Base-by-base conservation (phyloP, 2,329 filamentous ascomycete species). In the Chaetomiaceae sp. region DNA sequence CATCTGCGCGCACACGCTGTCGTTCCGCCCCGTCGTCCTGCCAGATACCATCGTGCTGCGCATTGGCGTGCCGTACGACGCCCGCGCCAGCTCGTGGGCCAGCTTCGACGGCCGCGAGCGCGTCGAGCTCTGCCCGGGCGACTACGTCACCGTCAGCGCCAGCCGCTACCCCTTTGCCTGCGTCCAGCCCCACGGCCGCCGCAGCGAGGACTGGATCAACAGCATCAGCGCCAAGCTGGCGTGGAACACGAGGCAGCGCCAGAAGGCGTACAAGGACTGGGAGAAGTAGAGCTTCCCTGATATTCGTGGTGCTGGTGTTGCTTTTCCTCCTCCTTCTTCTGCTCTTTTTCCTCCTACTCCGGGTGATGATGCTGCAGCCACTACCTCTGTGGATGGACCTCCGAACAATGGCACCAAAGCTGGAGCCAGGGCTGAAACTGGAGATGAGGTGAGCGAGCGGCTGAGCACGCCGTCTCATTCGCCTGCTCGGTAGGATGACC, bases 1-100 rank as follows among this genome's bases (percentile, higher is more conserved):
- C 44, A 96, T 97, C 50, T 96, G 91, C 66, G 89, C 93, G 1
- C 92, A 97, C 68, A 96, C 92, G 0, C 77, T 97, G 3, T 95
- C 89, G 2, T 97, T 97, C 76, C 80, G 93, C 10, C 92, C 92
- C n/a, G 93, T 97, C 62, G 93, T 97, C 62, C 76, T 97, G 3
- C 93, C 93, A 0, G 93, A 99, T 69, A 96, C 92, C 0, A 95
- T 97, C 55, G 92, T 97, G 1, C 75, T 99, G 53, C 83, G 93
- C 33, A 79, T 96, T 16, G 93, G 92, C 10, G 91, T 97, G n/a
- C 93, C 93, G 0, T 97, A 96, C 66, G 86, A 95, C 67, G 89
- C 91, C 8, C 78, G 93, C 44, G 90, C 89, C 4, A 86, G 83
- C 60, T 91, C 87, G 35, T 99, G 93, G 92, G 93, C 91, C n/a